Percentiles rank a stretch among this genome's conserved stretches.
Evolutionary conservation across 257 asterid genomes (phyloP).

Genomic region (Solanum dulcamara): DNA sequence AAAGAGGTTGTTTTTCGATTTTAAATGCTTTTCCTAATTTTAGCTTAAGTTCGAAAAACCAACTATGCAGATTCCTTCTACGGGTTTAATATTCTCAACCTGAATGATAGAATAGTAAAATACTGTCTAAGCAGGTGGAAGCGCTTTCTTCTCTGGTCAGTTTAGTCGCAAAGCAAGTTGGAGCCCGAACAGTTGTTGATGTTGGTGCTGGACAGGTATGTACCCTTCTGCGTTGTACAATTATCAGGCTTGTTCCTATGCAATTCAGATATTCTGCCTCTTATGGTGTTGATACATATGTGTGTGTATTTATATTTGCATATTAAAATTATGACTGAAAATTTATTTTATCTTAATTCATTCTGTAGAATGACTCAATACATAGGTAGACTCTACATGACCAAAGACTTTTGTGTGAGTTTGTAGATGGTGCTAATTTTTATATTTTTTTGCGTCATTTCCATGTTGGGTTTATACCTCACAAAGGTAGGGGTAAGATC

Average conservation of each 20-base stretch:
- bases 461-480: background rate
- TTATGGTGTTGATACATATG: background rate
- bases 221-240: background rate
- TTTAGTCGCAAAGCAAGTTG: conserved; percentile 48
- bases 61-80: background rate
- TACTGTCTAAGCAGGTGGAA: conserved; percentile 47
- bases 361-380: background rate
- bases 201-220: conserved; percentile 95
- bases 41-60: background rate
- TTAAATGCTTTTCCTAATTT: background rate
- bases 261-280: background rate
- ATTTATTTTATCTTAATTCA: background rate
- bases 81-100: background rate
- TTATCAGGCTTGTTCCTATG: background rate
- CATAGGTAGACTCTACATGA: background rate
- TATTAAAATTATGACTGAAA: background rate
- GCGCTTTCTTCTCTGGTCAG: conserved; percentile 59
- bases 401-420: background rate
- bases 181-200: conserved; percentile 49
- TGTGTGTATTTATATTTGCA: background rate
- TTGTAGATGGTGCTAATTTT: background rate
- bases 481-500: too few species aligned
- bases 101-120: background rate
- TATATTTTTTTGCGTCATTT: background rate
- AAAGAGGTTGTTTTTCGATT: background rate